These are phyloP conservation scores for Xylariaceae sp. DNA, from an alignment of 2,329 filamentous ascomycete genomes.

Conservation along the genomic window DNA sequence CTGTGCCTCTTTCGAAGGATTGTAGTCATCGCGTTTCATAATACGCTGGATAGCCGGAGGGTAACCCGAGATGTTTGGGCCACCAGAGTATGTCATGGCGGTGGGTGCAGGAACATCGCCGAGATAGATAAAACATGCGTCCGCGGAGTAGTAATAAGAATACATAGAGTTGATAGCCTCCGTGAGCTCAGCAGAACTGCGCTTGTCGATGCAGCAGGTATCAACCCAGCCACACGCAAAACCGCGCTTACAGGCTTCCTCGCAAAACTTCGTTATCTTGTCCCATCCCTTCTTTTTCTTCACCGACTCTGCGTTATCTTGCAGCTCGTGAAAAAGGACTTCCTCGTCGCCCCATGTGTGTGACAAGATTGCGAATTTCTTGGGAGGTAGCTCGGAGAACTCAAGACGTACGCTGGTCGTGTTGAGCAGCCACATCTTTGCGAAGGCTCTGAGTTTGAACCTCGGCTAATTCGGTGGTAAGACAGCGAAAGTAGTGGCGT, in stretches of 20 bases:
- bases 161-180: slow-evolving; percentile 6
- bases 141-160: slow-evolving; percentile 1
- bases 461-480: too few relatives aligned
- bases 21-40: not conserved
- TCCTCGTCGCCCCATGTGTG: not conserved
- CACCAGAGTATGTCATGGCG: not conserved
- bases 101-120: not conserved
- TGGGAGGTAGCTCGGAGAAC: not conserved
- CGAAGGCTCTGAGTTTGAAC: too few relatives aligned
- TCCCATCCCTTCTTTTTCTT: not conserved
- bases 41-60: too few relatives aligned
- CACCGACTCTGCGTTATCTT: not conserved
- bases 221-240: slow-evolving; percentile 7
- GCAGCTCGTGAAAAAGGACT: not conserved
- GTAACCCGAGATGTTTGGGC: not conserved
- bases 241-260: not conserved
- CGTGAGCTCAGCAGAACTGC: slow-evolving; percentile 5
- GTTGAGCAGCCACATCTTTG: not conserved
- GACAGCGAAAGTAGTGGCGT: too few relatives aligned
- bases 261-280: not conserved
- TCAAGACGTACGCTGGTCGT: not conserved
- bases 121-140: slow-evolving; percentile 4
- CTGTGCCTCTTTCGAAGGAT: not conserved
- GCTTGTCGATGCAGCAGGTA: slow-evolving; percentile 8
- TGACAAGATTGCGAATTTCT: not conserved